Conservation (phyloP, 371 early-diverging fungal genomes). For the Rhizopus microsporus region DNA sequence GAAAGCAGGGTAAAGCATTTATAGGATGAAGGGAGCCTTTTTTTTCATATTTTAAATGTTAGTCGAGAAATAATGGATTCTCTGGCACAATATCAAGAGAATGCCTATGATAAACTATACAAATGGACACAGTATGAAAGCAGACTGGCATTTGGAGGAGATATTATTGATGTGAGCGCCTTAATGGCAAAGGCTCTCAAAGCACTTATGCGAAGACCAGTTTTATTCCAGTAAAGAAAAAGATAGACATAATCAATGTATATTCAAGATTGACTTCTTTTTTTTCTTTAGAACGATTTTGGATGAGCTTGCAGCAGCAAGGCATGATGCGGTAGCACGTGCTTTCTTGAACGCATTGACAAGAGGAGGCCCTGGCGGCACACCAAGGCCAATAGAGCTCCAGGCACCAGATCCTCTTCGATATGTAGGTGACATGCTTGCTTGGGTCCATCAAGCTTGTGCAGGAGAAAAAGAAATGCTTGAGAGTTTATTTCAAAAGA, state of each 20-base stretch:
- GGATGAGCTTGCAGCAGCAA: conserved; percentile 72
- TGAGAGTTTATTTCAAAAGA: conserved; percentile 65
- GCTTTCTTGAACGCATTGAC: conserved; percentile 82
- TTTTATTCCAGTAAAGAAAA: conserved; percentile 69
- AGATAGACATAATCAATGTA: too few species aligned
- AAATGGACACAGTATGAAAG: conserved; percentile 80
- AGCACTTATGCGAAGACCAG: conserved; percentile 71
- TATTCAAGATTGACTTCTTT: neutral
- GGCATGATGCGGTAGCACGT: conserved; percentile 70
- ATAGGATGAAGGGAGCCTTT: neutral
- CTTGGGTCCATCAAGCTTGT: conserved; percentile 93
- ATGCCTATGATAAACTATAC: conserved; percentile 75
- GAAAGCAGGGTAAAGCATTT: conserved; percentile 65
- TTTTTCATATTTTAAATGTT: neutral
- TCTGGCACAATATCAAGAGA: conserved; percentile 69
- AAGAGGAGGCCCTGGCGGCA: conserved; percentile 83
- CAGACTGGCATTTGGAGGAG: conserved; percentile 64
- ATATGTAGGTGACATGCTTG: conserved; percentile 93
- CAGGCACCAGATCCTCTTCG: conserved; percentile 90
- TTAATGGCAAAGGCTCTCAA: conserved; percentile 69
- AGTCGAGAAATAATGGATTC: conserved; percentile 82
- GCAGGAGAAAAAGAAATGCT: conserved; percentile 88
- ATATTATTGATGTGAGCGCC: conserved; percentile 72
- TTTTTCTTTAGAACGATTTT: conserved; percentile 51
- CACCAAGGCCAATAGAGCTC: conserved; percentile 88